A percentile compares a stretch with the other conserved stretches of the same genome.
Conservation (phyloP, 768 basidiomycete species). For the Calocybe indica region DNA sequence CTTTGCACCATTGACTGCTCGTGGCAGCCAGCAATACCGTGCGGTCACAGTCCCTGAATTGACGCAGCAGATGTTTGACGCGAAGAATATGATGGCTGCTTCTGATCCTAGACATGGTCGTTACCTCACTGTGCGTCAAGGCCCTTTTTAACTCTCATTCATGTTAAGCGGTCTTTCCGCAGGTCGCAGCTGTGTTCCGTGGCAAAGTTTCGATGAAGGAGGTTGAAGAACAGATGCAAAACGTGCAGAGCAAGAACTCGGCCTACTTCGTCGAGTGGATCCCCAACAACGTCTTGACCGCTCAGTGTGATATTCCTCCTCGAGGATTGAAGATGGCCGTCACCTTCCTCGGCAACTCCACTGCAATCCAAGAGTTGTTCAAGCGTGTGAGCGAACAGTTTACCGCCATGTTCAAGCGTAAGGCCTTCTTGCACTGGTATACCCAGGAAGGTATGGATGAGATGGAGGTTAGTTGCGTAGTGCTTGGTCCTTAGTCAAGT, state of each 20-base stretch:
- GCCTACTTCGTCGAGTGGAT: slow-evolving; percentile 99
- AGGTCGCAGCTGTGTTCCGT: slow-evolving; percentile 96
- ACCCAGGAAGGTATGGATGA: slow-evolving; percentile 99
- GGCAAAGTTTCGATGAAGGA: slow-evolving; percentile 99
- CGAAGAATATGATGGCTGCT: slow-evolving; percentile 99
- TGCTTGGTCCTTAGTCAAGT: not conserved
- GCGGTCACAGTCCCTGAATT: slow-evolving; percentile 97
- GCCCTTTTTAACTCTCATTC: not conserved
- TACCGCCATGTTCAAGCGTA: slow-evolving; percentile 98
- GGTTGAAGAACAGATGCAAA: slow-evolving; percentile 98
- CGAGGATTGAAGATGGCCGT: slow-evolving; percentile 95
- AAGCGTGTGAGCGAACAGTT: slow-evolving; percentile 98
- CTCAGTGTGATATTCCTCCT: slow-evolving; percentile 97
- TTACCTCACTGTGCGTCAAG: slow-evolving; percentile 78
- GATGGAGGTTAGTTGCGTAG: slow-evolving; percentile 61
- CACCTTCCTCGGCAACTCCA: slow-evolving; percentile 97
- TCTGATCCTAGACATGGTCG: slow-evolving; percentile 95
- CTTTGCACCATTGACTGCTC: slow-evolving; percentile 90
- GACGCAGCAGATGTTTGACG: slow-evolving; percentile 99
- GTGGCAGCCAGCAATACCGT: slow-evolving; percentile 92
- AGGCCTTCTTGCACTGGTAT: slow-evolving; percentile 99
- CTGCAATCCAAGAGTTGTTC: slow-evolving; percentile 97
- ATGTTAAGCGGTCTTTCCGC: not conserved
- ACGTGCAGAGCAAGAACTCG: slow-evolving; percentile 95
- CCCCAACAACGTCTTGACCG: slow-evolving; percentile 96